These are phyloP conservation scores for Fraxinus ornus DNA, from an alignment of 305 asterid genomes.

Conservation along the genomic window DNA sequence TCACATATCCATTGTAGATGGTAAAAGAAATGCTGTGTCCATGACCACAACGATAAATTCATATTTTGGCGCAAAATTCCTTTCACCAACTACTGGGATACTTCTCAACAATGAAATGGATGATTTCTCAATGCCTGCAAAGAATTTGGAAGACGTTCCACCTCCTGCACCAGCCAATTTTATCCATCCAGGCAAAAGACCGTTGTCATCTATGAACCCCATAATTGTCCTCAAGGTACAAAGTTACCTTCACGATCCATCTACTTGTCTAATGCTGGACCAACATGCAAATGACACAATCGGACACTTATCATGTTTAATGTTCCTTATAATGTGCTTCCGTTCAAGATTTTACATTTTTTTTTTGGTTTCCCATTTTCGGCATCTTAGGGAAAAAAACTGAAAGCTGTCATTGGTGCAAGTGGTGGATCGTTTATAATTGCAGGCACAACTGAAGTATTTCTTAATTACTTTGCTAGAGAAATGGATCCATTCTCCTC, in stretches of 20 bases:
- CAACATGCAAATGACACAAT: background rate
- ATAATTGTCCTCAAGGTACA: conserved; percentile 53
- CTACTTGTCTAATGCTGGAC: background rate
- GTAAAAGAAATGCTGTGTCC: conserved; percentile 64
- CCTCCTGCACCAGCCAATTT: conserved; percentile 67
- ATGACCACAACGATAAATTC: conserved; percentile 59
- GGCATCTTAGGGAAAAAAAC: conserved; percentile 33
- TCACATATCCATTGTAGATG: conserved; percentile 66
- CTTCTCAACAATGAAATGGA: conserved; percentile 84
- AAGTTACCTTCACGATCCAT: background rate
- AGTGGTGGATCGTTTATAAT: conserved; percentile 61
- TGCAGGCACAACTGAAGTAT: conserved; percentile 52
- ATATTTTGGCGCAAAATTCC: conserved; percentile 55
- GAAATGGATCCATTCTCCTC: conserved; percentile 67
- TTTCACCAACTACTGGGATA: conserved; percentile 64
- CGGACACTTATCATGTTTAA: background rate
- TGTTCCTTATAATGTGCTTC: background rate
- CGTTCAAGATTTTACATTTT: background rate
- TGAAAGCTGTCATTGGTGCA: conserved; percentile 63
- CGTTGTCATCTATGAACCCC: conserved; percentile 74
- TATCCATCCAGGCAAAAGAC: conserved; percentile 56
- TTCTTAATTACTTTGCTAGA: conserved; percentile 44
- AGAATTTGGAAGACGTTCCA: conserved; percentile 19
- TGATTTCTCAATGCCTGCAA: conserved; percentile 63
- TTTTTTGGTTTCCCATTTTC: background rate